Percentiles rank a stretch among this genome's conserved stretches.
phyloP scores from a whole-genome alignment of 2,329 filamentous ascomycete genomes.

The Cadophora gregata region DNA sequence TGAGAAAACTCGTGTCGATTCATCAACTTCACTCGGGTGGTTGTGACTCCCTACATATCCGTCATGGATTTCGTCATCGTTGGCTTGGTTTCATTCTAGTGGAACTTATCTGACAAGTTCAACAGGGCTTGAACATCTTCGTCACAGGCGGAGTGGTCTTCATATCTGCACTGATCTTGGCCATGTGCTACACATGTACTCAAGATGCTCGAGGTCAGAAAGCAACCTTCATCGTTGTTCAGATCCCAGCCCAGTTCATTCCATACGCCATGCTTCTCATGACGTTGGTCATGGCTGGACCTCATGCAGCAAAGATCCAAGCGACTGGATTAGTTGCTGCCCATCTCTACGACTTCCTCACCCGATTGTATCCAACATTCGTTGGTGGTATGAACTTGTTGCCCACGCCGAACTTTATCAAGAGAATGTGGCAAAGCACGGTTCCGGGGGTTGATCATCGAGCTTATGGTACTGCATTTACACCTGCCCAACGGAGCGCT shows the following conservation, averaged over 20 bases:
- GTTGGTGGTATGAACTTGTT: slow-evolving; percentile 82
- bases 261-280: slow-evolving; percentile 81
- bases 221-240: slow-evolving; percentile 81
- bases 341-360: slow-evolving; percentile 89
- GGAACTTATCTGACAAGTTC: slow-evolving; percentile 33
- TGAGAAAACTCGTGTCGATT: slow-evolving; percentile 56
- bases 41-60: slow-evolving; percentile 47
- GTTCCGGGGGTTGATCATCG: slow-evolving; percentile 54
- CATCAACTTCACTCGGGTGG: slow-evolving; percentile 44
- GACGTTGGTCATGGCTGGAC: slow-evolving; percentile 72
- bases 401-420: slow-evolving; percentile 74
- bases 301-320: slow-evolving; percentile 63
- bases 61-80: slow-evolving; percentile 24
- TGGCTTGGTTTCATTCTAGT: slow-evolving; percentile 17
- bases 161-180: slow-evolving; percentile 72
- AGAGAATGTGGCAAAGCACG: slow-evolving; percentile 63
- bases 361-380: slow-evolving; percentile 85
- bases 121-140: slow-evolving; percentile 57
- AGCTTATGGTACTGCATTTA: slow-evolving; percentile 67
- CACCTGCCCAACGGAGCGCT: slow-evolving; percentile 47
- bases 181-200: slow-evolving; percentile 81
- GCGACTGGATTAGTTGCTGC: slow-evolving; percentile 83
- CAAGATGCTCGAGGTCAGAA: slow-evolving; percentile 84
- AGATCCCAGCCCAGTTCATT: slow-evolving; percentile 80
- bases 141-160: slow-evolving; percentile 58